Conservation (phyloP, 1,284 basidiomycete genomes). For the Irpex sp. region DNA sequence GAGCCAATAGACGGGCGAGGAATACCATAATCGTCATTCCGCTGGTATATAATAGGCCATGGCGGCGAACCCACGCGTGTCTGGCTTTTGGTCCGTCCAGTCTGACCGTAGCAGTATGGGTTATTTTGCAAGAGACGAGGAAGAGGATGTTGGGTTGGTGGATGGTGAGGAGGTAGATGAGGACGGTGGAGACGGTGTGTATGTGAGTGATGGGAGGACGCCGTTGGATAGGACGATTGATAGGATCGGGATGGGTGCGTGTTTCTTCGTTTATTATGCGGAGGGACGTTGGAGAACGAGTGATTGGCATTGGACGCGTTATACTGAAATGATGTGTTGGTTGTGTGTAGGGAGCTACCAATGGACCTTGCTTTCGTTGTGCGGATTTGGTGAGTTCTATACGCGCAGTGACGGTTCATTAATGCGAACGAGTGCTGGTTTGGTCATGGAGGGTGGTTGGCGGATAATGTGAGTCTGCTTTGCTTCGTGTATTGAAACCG, state of each 20-base stretch:
- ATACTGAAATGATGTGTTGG: not conserved
- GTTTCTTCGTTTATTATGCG: not conserved
- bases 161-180: slow-evolving; percentile 29
- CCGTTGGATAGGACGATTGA: slow-evolving; percentile 86
- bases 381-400: slow-evolving; percentile 72
- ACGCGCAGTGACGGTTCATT: not conserved
- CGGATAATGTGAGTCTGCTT: slow-evolving; percentile 67
- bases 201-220: slow-evolving; percentile 50
- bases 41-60: slow-evolving; percentile 16
- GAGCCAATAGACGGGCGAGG: too few species aligned
- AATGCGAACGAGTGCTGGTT: slow-evolving; percentile 5
- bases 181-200: slow-evolving; percentile 27
- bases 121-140: slow-evolving; percentile 29
- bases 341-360: slow-evolving; percentile 61
- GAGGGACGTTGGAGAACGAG: not conserved
- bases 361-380: slow-evolving; percentile 77
- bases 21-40: too few species aligned
- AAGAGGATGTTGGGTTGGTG: slow-evolving; percentile 23
- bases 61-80: slow-evolving; percentile 40
- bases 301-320: not conserved
- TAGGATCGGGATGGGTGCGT: slow-evolving; percentile 81
- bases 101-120: slow-evolving; percentile 15
- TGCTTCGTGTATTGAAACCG: slow-evolving; percentile 7
- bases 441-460: slow-evolving; percentile 65
- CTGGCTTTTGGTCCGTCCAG: slow-evolving; percentile 39